Conservation (phyloP, 306 rosid genomes). For the Glycine latifolia region DNA sequence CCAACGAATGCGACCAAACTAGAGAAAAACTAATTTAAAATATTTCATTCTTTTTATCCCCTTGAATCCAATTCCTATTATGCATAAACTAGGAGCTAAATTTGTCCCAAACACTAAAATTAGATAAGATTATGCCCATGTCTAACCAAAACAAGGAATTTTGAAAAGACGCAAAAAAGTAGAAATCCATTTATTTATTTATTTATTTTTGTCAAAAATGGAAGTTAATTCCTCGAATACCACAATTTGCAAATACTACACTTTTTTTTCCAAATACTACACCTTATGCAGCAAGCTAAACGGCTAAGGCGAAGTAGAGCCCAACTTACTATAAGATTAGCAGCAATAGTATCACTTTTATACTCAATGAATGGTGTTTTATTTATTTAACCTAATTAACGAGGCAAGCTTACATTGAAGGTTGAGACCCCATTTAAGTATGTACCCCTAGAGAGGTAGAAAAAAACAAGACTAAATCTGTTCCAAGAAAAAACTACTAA, state of each 20-base stretch:
- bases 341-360: neutral
- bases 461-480: neutral
- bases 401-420: conserved; percentile 4
- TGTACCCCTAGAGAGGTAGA: neutral
- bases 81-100: too few species aligned
- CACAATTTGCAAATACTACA: neutral
- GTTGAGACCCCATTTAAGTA: conserved; percentile 16
- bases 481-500: conserved; percentile 25
- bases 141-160: neutral
- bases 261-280: too few species aligned
- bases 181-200: neutral
- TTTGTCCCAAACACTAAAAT: too few species aligned
- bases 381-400: conserved; percentile 27
- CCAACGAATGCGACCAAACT: neutral
- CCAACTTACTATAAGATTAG: neutral
- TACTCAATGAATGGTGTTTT: neutral
- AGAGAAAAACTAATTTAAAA: too few species aligned
- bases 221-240: neutral
- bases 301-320: neutral
- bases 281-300: neutral
- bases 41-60: neutral
- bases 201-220: neutral
- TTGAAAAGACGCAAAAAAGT: neutral
- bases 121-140: too few species aligned
- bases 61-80: neutral